These are phyloP conservation scores for Xylaria sp. DNA, from an alignment of 2,329 filamentous ascomycete species.

Conservation along the genomic window DNA sequence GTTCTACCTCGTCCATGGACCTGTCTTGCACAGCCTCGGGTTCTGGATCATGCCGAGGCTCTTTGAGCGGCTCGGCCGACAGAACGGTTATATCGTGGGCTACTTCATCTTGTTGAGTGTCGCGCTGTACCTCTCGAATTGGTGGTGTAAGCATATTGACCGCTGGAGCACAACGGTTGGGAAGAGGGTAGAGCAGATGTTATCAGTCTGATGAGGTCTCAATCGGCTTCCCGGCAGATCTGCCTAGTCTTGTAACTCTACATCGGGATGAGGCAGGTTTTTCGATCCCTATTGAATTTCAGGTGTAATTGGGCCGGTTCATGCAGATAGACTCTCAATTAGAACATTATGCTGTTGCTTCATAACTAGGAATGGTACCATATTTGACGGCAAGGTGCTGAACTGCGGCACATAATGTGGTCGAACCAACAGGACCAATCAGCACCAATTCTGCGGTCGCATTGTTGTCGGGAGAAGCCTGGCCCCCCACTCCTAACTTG, in stretches of 20 bases:
- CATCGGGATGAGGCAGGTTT: neutral
- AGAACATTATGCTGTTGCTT: neutral
- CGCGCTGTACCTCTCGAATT: conserved; percentile 52
- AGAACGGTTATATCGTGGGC: conserved; percentile 49
- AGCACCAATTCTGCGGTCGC: neutral
- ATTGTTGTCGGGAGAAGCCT: neutral
- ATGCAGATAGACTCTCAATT: neutral
- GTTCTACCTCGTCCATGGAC: conserved; percentile 55
- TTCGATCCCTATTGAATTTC: neutral
- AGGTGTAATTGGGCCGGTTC: neutral
- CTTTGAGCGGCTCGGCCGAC: conserved; percentile 52
- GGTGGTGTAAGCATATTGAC: conserved; percentile 53
- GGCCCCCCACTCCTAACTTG: too few relatives aligned
- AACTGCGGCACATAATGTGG: neutral
- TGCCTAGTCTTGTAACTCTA: neutral
- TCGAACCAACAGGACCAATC: neutral
- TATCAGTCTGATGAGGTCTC: conserved; percentile 9
- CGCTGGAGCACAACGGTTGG: conserved; percentile 54
- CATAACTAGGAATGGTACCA: neutral
- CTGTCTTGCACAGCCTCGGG: conserved; percentile 46
- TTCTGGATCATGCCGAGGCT: conserved; percentile 54
- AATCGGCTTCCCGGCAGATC: neutral
- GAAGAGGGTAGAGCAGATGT: conserved; percentile 49
- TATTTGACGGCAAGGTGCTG: neutral
- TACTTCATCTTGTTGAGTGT: conserved; percentile 49